These are phyloP conservation scores for Cicer yamashitae DNA, from an alignment of 306 rosid genomes.

Conservation along the genomic window DNA sequence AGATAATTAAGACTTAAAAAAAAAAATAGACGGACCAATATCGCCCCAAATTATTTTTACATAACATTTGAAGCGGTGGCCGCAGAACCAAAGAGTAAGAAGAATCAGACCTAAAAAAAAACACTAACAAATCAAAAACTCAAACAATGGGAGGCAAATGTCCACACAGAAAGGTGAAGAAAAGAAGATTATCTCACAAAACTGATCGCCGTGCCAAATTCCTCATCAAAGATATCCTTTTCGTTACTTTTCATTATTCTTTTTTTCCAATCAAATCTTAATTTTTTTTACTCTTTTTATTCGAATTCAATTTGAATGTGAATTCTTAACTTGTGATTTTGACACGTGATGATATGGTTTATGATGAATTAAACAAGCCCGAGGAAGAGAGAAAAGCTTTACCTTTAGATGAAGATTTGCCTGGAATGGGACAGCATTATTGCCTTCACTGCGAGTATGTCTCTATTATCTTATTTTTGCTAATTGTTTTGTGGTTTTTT, in stretches of 20 bases:
- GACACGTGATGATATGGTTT: constrained; percentile 86
- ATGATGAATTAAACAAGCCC: constrained; percentile 59
- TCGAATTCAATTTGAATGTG: background rate
- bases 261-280: background rate
- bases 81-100: background rate
- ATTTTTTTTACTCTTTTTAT: background rate
- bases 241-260: background rate
- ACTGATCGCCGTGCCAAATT: constrained; percentile 75
- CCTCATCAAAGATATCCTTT: constrained; percentile 76
- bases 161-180: constrained; percentile 87
- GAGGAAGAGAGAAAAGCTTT: constrained; percentile 55
- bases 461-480: background rate
- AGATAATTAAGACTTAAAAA: too few species aligned
- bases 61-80: background rate
- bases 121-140: constrained; percentile 27
- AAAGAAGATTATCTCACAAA: constrained; percentile 86
- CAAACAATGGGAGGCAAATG: constrained; percentile 90
- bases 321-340: constrained; percentile 58
- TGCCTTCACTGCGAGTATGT: constrained; percentile 89
- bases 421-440: constrained; percentile 95
- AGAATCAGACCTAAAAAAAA: background rate
- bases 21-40: too few species aligned
- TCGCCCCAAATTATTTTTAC: too few species aligned
- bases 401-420: constrained; percentile 86
- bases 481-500: background rate